Conservation (phyloP, 345 rosid species). For the Lepidium aucheri region DNA sequence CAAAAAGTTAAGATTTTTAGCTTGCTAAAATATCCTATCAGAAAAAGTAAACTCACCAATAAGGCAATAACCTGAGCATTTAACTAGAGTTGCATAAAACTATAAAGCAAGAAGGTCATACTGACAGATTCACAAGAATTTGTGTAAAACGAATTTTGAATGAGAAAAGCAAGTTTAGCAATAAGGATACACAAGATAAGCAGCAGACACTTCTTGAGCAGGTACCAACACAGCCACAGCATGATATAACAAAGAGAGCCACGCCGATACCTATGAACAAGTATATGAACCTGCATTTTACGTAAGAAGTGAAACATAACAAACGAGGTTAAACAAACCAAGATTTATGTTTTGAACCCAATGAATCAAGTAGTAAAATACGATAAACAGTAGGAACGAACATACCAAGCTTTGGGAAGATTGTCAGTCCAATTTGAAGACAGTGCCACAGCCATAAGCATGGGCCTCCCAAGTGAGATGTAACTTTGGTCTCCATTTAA, state of each 20-base stretch:
- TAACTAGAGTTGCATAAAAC: neutral
- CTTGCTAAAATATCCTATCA: neutral
- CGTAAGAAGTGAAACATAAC: no score
- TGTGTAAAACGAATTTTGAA: neutral
- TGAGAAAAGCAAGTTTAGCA: neutral
- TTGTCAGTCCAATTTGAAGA: conserved; percentile 45
- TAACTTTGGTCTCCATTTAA: conserved; percentile 22
- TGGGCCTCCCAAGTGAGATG: conserved; percentile 73
- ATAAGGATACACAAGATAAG: conserved; percentile 88
- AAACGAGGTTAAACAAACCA: neutral
- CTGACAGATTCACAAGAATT: neutral
- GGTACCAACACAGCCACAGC: conserved; percentile 83
- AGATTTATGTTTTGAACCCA: neutral
- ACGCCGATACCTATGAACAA: conserved; percentile 81
- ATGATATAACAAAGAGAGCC: conserved; percentile 76
- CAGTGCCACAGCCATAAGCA: conserved; percentile 62
- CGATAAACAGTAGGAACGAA: conserved; percentile 11
- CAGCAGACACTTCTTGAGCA: conserved; percentile 83
- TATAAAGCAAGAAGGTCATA: neutral
- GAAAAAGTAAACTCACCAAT: neutral
- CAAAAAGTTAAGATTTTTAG: neutral
- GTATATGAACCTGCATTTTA: conserved; percentile 76
- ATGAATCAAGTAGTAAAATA: neutral
- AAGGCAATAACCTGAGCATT: neutral
- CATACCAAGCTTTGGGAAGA: conserved; percentile 91